Percentiles rank a stretch among this genome's conserved stretches.
phyloP scores from a whole-genome alignment of 164 flowering plant genomes.

The Nymphaea colorata region DNA sequence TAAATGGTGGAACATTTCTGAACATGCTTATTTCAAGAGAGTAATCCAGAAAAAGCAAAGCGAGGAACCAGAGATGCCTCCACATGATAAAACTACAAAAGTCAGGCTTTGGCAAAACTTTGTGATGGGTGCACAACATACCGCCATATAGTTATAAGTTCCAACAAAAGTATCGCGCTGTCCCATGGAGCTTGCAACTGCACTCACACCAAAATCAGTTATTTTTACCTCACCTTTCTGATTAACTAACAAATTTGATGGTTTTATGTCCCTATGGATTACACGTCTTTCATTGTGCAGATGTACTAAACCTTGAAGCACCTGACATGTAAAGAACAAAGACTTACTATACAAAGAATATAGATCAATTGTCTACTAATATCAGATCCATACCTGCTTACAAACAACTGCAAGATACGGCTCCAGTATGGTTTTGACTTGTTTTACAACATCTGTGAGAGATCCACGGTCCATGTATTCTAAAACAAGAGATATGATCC shows the following conservation, averaged over 20 bases:
- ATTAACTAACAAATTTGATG: conserved; percentile 90
- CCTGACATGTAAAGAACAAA: conserved; percentile 31
- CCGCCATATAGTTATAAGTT: conserved; percentile 98
- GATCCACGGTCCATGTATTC: conserved; percentile 99
- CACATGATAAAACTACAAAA: background rate
- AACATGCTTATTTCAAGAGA: too few species aligned
- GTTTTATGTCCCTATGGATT: conserved; percentile 95
- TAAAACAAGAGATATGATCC: conserved; percentile 84
- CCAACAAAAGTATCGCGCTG: conserved; percentile 98
- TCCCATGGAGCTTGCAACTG: conserved; percentile 83
- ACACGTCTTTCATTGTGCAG: conserved; percentile 90
- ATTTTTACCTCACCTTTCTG: conserved; percentile 94
- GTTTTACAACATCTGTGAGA: conserved; percentile 67
- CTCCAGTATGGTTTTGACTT: conserved; percentile 89
- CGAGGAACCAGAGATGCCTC: background rate
- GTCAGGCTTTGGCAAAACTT: background rate
- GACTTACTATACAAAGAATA: background rate
- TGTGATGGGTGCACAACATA: conserved; percentile 21
- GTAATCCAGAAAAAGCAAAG: background rate
- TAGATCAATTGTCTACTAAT: background rate
- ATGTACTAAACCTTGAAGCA: conserved; percentile 82
- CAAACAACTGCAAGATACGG: conserved; percentile 95
- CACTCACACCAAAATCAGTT: conserved; percentile 98
- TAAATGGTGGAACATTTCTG: too few species aligned
- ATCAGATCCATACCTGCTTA: conserved; percentile 53